phyloP scores from a whole-genome alignment of 2,329 filamentous ascomycete species.

The Sordariomycetes sp. region DNA sequence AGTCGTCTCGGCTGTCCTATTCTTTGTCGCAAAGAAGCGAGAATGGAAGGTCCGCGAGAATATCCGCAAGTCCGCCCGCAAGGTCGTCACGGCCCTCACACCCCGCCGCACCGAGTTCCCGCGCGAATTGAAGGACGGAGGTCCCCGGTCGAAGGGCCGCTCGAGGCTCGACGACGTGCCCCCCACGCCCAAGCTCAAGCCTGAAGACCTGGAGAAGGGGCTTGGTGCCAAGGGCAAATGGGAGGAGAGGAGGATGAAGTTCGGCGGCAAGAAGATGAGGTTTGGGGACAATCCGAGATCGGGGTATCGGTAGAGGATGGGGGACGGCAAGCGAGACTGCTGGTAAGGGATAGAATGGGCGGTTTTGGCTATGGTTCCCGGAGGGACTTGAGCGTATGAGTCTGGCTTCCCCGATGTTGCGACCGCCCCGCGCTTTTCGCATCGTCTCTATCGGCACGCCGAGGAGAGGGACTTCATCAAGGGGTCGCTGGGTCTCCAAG shows the following conservation, averaged over 20 bases:
- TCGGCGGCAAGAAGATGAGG: conserved; percentile 12
- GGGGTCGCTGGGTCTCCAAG: too few species aligned
- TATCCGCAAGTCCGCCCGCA: conserved; percentile 56
- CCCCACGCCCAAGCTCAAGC: conserved; percentile 43
- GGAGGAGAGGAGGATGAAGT: conserved; percentile 13
- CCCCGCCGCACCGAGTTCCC: conserved; percentile 52
- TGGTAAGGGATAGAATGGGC: background rate
- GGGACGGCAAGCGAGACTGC: background rate
- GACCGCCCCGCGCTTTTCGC: too few species aligned
- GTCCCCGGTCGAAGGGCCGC: conserved; percentile 17
- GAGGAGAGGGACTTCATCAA: too few species aligned
- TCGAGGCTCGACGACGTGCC: conserved; percentile 45
- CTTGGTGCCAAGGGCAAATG: conserved; percentile 10
- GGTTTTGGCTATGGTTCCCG: too few species aligned
- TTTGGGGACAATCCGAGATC: conserved; percentile 8
- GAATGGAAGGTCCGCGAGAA: conserved; percentile 72
- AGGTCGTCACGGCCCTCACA: conserved; percentile 51
- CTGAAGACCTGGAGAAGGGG: conserved; percentile 51
- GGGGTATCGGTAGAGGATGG: background rate
- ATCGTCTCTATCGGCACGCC: too few species aligned
- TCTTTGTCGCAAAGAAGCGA: conserved; percentile 72
- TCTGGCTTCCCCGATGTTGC: too few species aligned
- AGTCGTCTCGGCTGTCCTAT: conserved; percentile 44
- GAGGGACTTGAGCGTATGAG: too few species aligned
- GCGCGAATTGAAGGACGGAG: conserved; percentile 38